Base-by-base conservation (phyloP, 208 protist species). In the Leishmania major region DNA sequence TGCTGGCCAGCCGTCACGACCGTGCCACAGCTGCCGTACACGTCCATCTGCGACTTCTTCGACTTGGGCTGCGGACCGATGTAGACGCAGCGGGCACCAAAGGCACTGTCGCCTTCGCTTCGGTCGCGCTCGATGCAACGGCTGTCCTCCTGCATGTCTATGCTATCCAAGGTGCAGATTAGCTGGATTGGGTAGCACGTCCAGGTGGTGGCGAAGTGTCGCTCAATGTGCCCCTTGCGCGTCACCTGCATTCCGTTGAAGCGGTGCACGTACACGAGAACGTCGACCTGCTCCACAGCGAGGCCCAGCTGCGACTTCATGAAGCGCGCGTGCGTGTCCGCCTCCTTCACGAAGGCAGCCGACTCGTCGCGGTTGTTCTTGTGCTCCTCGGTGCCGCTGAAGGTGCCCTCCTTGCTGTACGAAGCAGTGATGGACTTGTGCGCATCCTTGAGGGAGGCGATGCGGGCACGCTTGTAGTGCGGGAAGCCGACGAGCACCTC, bases 401-500 rank as follows among this genome's bases (percentile, higher is more conserved):
- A 91, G 55, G 71, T 83, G 69, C 91, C 92, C 53, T 96, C 92
- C 43, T 81, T 78, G 70, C 79, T 92, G 80, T 94, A 94, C 13
- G 81, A 78, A 5, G 91, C 93, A 37, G 71, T 84, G 69, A 95
- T 77, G 43, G 75, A 90, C 47, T 80, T 82, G 60, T 73, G 77
- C 76, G 77, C 88, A 81, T 97, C 90, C 76, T 87, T 92, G 47
- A 98, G 78, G 6, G 87, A 84, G n/a, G 87, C 86, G 37, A 98
- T 83, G 79, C 94, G 91, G 37, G 93, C 96, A 57, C 93, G 89
- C 84, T 95, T 96, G 86, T 95, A 96, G 80, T 97, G 91, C 69
- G 96, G 96, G 80, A 94, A 98, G 47, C 92, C 96, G 31, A 97
- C 93, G 31, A 96, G 86, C 60, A 98, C 89, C 83, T 96, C 93